Base-by-base conservation (phyloP, 2,329 filamentous ascomycete genomes). In the Mycosphaerella sp. region DNA sequence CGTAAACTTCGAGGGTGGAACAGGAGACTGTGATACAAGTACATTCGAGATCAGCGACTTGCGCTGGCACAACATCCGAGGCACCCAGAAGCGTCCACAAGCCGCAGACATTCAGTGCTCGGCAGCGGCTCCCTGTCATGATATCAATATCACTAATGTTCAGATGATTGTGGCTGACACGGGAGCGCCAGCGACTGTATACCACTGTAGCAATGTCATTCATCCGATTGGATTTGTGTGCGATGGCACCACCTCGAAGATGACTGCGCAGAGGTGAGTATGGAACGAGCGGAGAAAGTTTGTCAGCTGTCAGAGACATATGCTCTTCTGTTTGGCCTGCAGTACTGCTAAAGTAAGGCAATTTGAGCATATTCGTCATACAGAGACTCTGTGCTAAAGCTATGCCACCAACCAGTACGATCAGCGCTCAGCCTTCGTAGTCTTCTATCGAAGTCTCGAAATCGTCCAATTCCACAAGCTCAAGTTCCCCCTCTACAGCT, bases 11-110 rank as follows among this genome's bases (percentile, higher is more conserved):
- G 56, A 58, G 10, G 47, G 49, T 10, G 59, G 50, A 14, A 53
- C 42, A 14, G 56, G 57, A 17, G 53, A 61, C 25, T 66, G 64
- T 52, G 58, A 64, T 39, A 63, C 60, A 37, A 54, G 65, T 1
- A 58, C 66, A 6, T 75, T 75, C 53, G 64, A 75, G 44, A 61
- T 75, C 17, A 54, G 57, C 2, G 63, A 71, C 43, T 53, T 73
- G 2, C 50, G 48, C 2, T 62, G 67, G 37, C 53, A 53, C 6
- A 60, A 66, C 16, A 49, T 66, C 44, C 56, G 52, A 13, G 69
- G 70, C 3, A 70, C 62, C 2, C 47, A 51, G 28, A 52, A 54
- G 9, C 53, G 49, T 7, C 52, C 41, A 8, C 41, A 49, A 13
- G 50, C 58, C 10, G 60, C 58, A 4, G 58, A 51, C n/a, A 45